phyloP scores from a whole-genome alignment of 75 land plant genomes.

The Chamaecyparis obtusa region DNA sequence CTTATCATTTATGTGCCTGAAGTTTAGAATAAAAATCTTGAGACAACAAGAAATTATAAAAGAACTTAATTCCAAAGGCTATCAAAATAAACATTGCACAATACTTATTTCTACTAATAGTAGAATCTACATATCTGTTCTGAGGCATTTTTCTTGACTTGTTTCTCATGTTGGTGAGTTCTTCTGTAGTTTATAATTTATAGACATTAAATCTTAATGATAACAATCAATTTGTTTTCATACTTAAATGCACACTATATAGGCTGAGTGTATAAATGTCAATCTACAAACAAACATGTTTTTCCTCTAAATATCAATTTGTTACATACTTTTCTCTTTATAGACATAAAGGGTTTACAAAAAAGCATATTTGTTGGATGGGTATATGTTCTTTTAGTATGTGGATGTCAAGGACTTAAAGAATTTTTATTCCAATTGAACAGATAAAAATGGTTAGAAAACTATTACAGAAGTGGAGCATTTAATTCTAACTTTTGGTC shows the following conservation, averaged over 20 bases:
- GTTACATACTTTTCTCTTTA: neutral
- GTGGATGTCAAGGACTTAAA: neutral
- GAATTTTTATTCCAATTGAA: neutral
- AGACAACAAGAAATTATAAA: constrained; percentile 63
- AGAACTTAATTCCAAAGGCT: constrained; percentile 67
- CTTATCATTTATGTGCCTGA: no score
- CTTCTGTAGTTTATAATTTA: neutral
- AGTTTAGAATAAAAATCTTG: constrained; percentile 62
- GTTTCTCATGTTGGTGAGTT: constrained; percentile 50
- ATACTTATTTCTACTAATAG: constrained; percentile 51
- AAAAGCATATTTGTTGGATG: neutral
- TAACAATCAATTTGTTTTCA: neutral
- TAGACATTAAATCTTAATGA: neutral
- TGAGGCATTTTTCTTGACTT: constrained; percentile 56
- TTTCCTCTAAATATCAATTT: neutral
- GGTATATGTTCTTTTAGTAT: neutral
- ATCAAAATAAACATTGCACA: constrained; percentile 62
- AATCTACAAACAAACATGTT: neutral
- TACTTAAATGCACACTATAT: no score
- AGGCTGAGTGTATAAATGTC: no score
- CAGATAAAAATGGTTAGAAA: neutral
- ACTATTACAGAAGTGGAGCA: neutral
- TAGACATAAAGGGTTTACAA: neutral
- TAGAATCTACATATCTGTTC: constrained; percentile 62
- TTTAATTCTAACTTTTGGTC: neutral